phyloP scores from a whole-genome alignment of 2,329 filamentous ascomycete species.

The Talaromyces piceae region DNA sequence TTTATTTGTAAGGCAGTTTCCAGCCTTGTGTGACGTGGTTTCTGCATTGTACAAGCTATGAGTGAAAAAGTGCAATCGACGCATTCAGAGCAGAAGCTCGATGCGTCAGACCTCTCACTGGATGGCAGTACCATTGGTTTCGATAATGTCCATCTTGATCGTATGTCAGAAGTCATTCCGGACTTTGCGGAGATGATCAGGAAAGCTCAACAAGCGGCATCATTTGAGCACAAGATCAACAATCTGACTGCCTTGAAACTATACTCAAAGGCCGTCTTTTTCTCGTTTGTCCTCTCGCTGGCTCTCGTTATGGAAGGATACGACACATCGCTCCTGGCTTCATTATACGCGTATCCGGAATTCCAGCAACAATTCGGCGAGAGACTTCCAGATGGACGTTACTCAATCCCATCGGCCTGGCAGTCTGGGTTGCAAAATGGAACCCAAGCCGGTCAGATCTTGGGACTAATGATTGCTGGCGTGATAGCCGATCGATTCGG shows the following conservation, averaged over 20 bases:
- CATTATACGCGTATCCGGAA: constrained; percentile 41
- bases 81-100: background rate
- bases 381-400: constrained; percentile 16
- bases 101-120: constrained; percentile 8
- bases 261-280: constrained; percentile 24
- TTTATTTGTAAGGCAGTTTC: too few relatives aligned
- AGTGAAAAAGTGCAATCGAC: background rate
- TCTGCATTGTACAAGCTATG: background rate
- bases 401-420: constrained; percentile 49
- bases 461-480: constrained; percentile 60
- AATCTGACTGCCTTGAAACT: constrained; percentile 13
- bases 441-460: constrained; percentile 55
- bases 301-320: constrained; percentile 48
- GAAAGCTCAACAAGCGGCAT: constrained; percentile 1
- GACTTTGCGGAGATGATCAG: constrained; percentile 13
- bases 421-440: constrained; percentile 47
- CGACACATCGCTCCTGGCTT: constrained; percentile 45
- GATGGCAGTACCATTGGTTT: constrained; percentile 21
- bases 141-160: constrained; percentile 19
- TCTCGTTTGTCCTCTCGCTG: constrained; percentile 37
- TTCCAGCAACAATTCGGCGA: constrained; percentile 35
- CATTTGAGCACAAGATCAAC: constrained; percentile 14
- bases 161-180: constrained; percentile 28
- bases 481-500: constrained; percentile 50
- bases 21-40: background rate